These are phyloP conservation scores for Dissophora ornata DNA, from an alignment of 192 early-diverging fungal species.

Conservation along the genomic window DNA sequence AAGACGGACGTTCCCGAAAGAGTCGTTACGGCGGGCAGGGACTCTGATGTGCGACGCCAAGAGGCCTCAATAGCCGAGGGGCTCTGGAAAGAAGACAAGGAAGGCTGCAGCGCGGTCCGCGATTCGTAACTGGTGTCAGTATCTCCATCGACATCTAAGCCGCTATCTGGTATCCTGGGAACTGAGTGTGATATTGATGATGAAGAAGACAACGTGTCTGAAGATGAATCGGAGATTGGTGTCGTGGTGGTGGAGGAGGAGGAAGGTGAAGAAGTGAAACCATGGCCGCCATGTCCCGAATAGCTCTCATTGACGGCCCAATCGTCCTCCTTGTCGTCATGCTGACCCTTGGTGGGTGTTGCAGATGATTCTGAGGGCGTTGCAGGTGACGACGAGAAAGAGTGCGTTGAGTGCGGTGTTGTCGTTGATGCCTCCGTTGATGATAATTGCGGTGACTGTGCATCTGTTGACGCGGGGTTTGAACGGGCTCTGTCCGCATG, in stretches of 20 bases:
- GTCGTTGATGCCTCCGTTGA: background rate
- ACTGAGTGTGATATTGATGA: background rate
- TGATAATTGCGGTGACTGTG: conserved; percentile 34
- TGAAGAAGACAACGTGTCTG: background rate
- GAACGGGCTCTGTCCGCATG: conserved; percentile 25
- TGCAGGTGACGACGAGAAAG: background rate
- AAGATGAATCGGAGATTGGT: background rate
- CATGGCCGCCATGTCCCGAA: conserved; percentile 26
- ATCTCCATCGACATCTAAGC: background rate
- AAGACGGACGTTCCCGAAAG: background rate
- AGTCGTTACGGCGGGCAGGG: conserved; percentile 2
- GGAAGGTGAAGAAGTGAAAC: background rate
- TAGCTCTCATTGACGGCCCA: conserved; percentile 53
- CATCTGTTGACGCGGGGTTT: conserved; percentile 30
- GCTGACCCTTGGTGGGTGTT: background rate
- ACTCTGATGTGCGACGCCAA: conserved; percentile 47
- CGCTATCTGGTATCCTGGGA: conserved; percentile 1
- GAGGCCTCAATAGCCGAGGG: conserved; percentile 25
- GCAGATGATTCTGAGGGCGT: background rate
- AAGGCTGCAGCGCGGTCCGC: background rate
- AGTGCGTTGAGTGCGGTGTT: no score
- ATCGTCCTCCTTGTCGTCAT: conserved; percentile 45
- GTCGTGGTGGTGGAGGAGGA: background rate
- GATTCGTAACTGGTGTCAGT: background rate
- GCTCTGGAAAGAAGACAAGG: conserved; percentile 17